Base-by-base conservation (phyloP, 441 rosid genomes). In the Croton setiger region DNA sequence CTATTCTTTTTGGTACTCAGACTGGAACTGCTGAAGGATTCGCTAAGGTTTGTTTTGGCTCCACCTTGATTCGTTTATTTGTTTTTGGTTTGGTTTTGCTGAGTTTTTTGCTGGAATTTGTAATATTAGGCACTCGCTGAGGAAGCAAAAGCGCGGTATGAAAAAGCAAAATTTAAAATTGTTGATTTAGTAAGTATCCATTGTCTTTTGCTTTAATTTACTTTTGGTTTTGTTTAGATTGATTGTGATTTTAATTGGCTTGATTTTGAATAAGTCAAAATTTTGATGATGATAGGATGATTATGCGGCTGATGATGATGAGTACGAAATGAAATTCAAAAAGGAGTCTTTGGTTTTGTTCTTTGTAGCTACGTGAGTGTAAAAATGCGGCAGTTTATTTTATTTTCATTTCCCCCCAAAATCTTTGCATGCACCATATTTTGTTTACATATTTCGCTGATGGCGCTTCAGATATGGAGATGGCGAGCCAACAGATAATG, bases 1-100 rank as follows among this genome's bases (percentile, higher is more conserved):
- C 95, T 7, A 78, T 95, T 75, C 83, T 95, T 70, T 92, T 83
- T 73, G 99, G 98, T 18, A 95, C 99, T 1, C 99, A 95, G 71
- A 95, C 99, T 0, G 99, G 99, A 4, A 95, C 99, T 2, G 98
- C 99, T 5, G 99, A 95, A 87, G 99, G 99, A 54, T 95, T 95
- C 66, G 98, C 99, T 7, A 95, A 95, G 96, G 98, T 93, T 33
- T 8, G 51, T 17, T 33, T 27, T 9, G 31, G 4, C 33, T 48
- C 5, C 56, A 31, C 7, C 49, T 5, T 39, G 35, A 10, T 41
- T 63, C 14, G 0, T 43, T 57, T 47, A 17, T 11, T 7, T 17
- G 1, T 31, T 44, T 31, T 64, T 20, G 45, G 10, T 65, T 48
- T 14, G 27, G 60, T 1, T 37, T 31, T 23, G 6, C 27, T 52